Conservation (phyloP, 192 early-diverging fungal genomes). For the Podila minutissima region DNA sequence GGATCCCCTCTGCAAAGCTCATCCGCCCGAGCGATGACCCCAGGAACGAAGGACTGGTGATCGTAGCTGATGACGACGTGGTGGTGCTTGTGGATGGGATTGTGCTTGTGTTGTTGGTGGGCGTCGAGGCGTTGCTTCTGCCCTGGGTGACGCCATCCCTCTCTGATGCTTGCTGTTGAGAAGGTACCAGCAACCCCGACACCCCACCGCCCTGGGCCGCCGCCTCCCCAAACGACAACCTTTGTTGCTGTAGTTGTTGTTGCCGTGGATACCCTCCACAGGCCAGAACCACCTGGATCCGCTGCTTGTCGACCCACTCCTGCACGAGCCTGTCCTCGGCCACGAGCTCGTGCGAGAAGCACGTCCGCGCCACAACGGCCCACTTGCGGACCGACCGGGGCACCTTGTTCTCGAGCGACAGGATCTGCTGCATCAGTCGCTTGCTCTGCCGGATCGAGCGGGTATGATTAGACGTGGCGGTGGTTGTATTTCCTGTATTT, state of each 20-base stretch:
- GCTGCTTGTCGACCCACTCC: conserved; percentile 44
- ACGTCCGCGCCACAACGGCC: conserved; percentile 22
- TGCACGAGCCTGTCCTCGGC: conserved; percentile 31
- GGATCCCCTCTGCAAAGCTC: background rate
- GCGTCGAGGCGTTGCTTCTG: background rate
- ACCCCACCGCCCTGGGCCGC: background rate
- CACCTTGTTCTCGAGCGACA: conserved; percentile 46
- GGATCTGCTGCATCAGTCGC: conserved; percentile 39
- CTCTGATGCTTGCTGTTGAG: background rate
- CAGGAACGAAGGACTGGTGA: background rate
- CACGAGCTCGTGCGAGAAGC: conserved; percentile 31
- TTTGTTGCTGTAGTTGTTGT: background rate
- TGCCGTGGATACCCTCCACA: background rate
- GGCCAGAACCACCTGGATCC: conserved; percentile 31
- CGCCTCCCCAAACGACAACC: background rate
- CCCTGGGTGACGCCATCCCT: background rate
- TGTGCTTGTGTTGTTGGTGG: conserved; percentile 13
- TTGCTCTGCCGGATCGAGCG: conserved; percentile 17
- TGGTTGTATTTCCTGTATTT: background rate
- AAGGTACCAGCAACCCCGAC: background rate
- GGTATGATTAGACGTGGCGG: background rate
- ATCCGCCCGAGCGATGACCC: background rate
- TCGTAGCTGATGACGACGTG: background rate
- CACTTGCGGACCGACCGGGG: conserved; percentile 39
- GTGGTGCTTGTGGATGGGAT: background rate